phyloP scores from a whole-genome alignment of 2,329 filamentous ascomycete species.

The Aspergillus persii region DNA sequence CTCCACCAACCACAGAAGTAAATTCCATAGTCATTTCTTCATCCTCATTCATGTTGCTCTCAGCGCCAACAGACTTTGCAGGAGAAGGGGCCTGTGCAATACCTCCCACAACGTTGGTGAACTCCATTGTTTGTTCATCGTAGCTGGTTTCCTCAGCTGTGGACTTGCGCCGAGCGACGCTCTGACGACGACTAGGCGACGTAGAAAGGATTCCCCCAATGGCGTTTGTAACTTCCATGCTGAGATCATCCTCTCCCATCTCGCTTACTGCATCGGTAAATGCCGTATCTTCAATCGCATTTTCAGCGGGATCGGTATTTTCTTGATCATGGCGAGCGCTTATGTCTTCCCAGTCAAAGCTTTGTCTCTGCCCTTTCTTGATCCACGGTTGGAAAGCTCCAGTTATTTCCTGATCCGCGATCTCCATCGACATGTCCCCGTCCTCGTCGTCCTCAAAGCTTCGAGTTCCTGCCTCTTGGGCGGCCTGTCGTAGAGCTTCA shows the following conservation, averaged over 20 bases:
- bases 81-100: constrained; percentile 31
- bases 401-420: constrained; percentile 61
- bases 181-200: constrained; percentile 30
- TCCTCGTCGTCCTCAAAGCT: constrained; percentile 59
- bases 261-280: constrained; percentile 33
- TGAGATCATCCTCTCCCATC: constrained; percentile 66
- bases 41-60: constrained; percentile 36
- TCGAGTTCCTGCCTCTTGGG: constrained; percentile 71
- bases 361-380: constrained; percentile 42
- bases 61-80: constrained; percentile 25
- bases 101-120: constrained; percentile 45
- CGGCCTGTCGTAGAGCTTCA: constrained; percentile 72
- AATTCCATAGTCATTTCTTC: constrained; percentile 51
- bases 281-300: constrained; percentile 4
- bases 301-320: constrained; percentile 40
- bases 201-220: constrained; percentile 73
- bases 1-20: constrained; percentile 45
- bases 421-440: constrained; percentile 76
- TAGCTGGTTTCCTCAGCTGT: constrained; percentile 45
- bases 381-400: constrained; percentile 51
- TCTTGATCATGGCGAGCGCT: constrained; percentile 46
- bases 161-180: constrained; percentile 44
- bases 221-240: constrained; percentile 88
- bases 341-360: constrained; percentile 43
- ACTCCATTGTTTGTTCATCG: constrained; percentile 48